These are phyloP conservation scores for Umbelopsis sp. DNA, from an alignment of 371 early-diverging fungal species.

Conservation along the genomic window DNA sequence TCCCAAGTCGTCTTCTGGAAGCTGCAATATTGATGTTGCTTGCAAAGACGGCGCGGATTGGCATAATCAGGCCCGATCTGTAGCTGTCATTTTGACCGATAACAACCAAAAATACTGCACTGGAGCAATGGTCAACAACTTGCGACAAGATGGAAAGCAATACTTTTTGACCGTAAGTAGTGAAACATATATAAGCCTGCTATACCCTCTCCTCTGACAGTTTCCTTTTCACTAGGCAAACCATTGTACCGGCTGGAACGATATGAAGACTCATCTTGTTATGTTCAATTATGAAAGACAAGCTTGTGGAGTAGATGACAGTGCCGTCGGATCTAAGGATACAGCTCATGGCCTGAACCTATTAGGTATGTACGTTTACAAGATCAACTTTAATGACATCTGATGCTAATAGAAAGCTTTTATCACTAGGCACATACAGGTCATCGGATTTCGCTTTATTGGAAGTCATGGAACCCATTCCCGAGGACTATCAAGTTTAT, in stretches of 20 bases:
- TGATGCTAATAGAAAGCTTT: not conserved
- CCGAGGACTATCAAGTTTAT: conserved; percentile 48
- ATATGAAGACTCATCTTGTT: conserved; percentile 44
- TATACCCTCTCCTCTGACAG: not conserved
- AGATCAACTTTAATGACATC: not conserved
- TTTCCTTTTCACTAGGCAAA: conserved; percentile 32
- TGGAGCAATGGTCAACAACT: conserved; percentile 55
- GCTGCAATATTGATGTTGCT: conserved; percentile 52
- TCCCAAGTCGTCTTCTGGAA: conserved; percentile 33
- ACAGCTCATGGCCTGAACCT: conserved; percentile 49
- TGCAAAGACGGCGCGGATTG: conserved; percentile 39
- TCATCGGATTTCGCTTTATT: conserved; percentile 47
- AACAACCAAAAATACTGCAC: conserved; percentile 55
- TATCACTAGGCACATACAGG: conserved; percentile 25
- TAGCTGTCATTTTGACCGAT: conserved; percentile 51
- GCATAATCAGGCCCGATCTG: conserved; percentile 44
- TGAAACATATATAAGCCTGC: too few relatives aligned
- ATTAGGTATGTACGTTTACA: conserved; percentile 26
- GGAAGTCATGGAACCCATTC: conserved; percentile 53
- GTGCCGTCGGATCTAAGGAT: conserved; percentile 31
- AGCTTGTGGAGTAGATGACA: conserved; percentile 29
- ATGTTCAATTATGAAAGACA: conserved; percentile 53
- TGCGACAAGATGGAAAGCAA: conserved; percentile 50
- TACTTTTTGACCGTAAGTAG: conserved; percentile 48
- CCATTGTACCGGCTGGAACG: conserved; percentile 43